Base-by-base conservation (phyloP, 2,329 filamentous ascomycete species). In the Colletotrichum phormii region DNA sequence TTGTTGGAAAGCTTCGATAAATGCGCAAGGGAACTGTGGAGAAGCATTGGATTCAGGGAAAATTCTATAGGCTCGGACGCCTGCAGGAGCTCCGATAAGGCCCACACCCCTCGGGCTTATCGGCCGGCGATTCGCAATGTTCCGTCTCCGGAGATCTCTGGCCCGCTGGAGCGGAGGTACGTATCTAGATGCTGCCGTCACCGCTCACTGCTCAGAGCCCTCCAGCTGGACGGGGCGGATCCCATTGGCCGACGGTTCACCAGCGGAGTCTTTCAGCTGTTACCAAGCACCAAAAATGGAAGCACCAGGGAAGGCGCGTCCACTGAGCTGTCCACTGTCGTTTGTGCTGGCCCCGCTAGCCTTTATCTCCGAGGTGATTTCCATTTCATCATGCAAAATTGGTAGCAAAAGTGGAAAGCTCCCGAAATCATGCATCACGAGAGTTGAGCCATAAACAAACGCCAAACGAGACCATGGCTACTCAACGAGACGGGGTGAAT, bases 401-500 rank as follows among this genome's bases (percentile, higher is more conserved):
- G 65, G 49, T 57, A 58, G 59, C 51, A 46, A 58, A 60, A 68
- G 49, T 63, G 37, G 63, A 35, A 62, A 72, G 64, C 77, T 81
- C 53, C 49, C 58, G 55, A 42, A 70, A 64, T 49, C 33, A 58
- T 51, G 42, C 68, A 74, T 13, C 55, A 64, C 42, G 42, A 57
- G 55, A 33, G 67, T 69, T 73, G 71, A 72, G 70, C 33, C 62
- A 57, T 60, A 65, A 59, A n/a, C 51, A 64, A 46, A 64, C 51
- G 15, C 63, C 62, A 24, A 57, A 61, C 42, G 57, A 31, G 76
- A 82, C 75, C 75, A 89, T 87, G 86, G 80, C 85, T 77, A 80
- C 83, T 75, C 81, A 83, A 64, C 79, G 81, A 78, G 85, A 87
- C 74, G 85, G 82, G 74, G 82, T 88, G 73, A 93, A 94, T 77